Evolutionary conservation across 768 basidiomycete genomes (phyloP), one percentile per base, ranked within the genome.

Genomic region (Hygrocybe punicea): DNA sequence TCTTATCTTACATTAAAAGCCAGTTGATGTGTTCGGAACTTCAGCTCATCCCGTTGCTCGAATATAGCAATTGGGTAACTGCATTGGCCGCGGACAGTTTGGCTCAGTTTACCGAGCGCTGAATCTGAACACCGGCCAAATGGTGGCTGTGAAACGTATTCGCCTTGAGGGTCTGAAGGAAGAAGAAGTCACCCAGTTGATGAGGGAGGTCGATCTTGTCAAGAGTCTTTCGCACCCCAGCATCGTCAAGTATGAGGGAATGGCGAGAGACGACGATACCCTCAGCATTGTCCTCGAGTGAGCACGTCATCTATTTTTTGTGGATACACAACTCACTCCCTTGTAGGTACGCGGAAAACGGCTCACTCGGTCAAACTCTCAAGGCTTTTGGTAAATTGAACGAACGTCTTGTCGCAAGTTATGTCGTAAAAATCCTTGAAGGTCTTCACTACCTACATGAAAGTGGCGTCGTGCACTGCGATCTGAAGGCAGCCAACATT

Each of bases 131-230:
- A 94, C 89, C 1, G 96, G 96, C 14, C 91, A 96, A 71, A 96
- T 92, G 84, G 94, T 96, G n/a, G 96, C 96, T n/a, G 93, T 98
- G 51, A 99, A 99, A 75, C 86, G 93, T 29, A 96, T 99, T 64
- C 79, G 88, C 51, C 76, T 98, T 36, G 90, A 91, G 51, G 96
- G 93, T 7, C 76, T 97, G 66, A 88, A 89, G 69, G 94, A 97
- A 71, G 87, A 86, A 17, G 95, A 98, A 67, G 86, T 98, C 17
- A 82, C 81, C 48, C 88, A 93, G 67, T 80, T 98, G 49, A 97
- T 96, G 92, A 83, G 83, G 60, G 96, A 99, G 70, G 96, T 98
- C 14, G 90, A 94, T 64, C 76, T 99, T 35, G 84, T 98, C 64
- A 94, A 94, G 77, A 82, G 89, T 46, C 74, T 98, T 40, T 86